Percentiles rank a stretch among this genome's conserved stretches.
These are phyloP conservation scores for Domatiomyces catenatus DNA, from an alignment of 2,329 filamentous ascomycete species.

Conservation along the genomic window DNA sequence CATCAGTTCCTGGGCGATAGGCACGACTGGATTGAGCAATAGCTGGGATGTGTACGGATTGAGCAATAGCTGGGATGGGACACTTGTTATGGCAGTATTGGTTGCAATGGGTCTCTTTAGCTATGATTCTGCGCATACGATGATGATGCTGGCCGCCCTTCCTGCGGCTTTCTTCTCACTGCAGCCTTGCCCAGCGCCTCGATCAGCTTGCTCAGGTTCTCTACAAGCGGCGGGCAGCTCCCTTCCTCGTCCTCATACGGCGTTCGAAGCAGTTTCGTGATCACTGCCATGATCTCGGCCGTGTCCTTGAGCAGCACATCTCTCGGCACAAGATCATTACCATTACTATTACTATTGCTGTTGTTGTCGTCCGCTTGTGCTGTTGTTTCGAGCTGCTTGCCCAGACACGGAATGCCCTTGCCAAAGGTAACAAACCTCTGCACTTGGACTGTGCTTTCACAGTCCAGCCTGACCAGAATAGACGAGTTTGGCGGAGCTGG, in stretches of 20 bases:
- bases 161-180: background rate
- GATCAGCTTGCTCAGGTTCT: constrained; percentile 51
- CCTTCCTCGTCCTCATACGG: background rate
- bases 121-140: background rate
- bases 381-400: background rate
- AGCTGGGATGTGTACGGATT: constrained; percentile 25
- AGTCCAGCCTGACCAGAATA: background rate
- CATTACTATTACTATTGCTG: background rate
- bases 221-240: constrained; percentile 42
- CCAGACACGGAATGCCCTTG: background rate
- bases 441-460: background rate
- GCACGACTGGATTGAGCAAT: constrained; percentile 29
- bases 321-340: background rate
- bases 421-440: constrained; percentile 1
- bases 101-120: no score
- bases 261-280: background rate
- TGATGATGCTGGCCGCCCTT: background rate
- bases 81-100: no score
- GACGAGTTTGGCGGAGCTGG: background rate
- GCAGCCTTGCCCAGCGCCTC: constrained; percentile 16
- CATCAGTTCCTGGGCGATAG: constrained; percentile 29
- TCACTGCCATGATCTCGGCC: constrained; percentile 1
- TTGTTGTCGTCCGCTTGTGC: background rate
- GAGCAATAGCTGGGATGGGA: constrained; percentile 1
- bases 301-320: constrained; percentile 1